Evolutionary conservation across 768 basidiomycete genomes (phyloP).

Genomic region (Lentinus brumalis): DNA sequence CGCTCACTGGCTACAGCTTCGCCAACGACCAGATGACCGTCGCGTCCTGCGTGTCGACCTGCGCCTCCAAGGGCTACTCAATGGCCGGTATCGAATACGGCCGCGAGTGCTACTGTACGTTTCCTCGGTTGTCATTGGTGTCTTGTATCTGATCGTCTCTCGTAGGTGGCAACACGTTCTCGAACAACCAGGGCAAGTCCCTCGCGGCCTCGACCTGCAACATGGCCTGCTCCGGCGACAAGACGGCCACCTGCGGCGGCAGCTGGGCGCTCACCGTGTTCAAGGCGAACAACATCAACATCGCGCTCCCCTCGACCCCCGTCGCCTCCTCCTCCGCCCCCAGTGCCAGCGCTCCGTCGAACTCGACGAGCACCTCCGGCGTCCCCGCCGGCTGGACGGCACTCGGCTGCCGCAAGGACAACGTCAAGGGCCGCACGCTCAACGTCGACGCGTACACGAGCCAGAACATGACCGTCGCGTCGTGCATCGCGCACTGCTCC

Average conservation of each 20-base stretch:
- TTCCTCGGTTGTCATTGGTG: neutral
- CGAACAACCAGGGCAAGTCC: constrained; percentile 20
- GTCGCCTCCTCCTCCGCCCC: constrained; percentile 8
- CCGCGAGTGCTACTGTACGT: constrained; percentile 35
- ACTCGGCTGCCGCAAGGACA: constrained; percentile 15
- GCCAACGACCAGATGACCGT: constrained; percentile 29
- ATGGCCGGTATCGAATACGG: constrained; percentile 37
- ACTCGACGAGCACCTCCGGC: constrained; percentile 9
- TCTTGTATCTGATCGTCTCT: neutral
- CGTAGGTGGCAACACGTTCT: constrained; percentile 23
- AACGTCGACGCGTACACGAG: constrained; percentile 19
- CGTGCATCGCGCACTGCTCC: constrained; percentile 17
- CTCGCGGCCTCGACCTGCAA: constrained; percentile 19
- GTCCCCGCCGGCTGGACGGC: constrained; percentile 15
- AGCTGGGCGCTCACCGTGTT: constrained; percentile 22
- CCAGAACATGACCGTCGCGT: constrained; percentile 15
- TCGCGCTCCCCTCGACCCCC: constrained; percentile 1
- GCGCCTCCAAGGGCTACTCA: constrained; percentile 31
- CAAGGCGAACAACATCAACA: constrained; percentile 4
- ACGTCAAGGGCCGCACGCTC: constrained; percentile 13
- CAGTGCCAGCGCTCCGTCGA: constrained; percentile 5
- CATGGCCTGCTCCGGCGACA: constrained; percentile 21
- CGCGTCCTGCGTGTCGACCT: constrained; percentile 32
- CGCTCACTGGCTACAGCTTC: constrained; percentile 26
- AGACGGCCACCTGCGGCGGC: constrained; percentile 18